phyloP scores from a whole-genome alignment of 495 filamentous ascomycete genomes.

The Corynascus novoguineensis region DNA sequence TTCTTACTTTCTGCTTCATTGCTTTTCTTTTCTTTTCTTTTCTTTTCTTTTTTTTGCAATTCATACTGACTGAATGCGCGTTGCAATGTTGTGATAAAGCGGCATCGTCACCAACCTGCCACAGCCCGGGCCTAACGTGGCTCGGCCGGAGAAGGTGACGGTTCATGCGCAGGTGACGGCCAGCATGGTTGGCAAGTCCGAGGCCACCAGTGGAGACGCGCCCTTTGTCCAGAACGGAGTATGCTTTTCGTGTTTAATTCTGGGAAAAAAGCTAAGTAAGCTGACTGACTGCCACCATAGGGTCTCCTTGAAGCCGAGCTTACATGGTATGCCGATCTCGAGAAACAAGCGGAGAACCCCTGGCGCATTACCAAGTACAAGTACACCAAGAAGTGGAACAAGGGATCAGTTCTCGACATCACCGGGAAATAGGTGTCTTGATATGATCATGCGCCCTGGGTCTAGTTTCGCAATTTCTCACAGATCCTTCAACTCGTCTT shows the following conservation, averaged over 20 bases:
- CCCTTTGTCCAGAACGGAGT: slow-evolving; percentile 28
- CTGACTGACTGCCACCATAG: neutral
- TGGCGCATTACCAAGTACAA: slow-evolving; percentile 29
- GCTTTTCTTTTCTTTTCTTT: no score
- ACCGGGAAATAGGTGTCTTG: neutral
- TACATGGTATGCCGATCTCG: slow-evolving; percentile 19
- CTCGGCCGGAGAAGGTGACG: slow-evolving; percentile 19
- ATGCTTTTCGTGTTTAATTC: neutral
- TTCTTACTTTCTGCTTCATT: no score
- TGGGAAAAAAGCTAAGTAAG: neutral
- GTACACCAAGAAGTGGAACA: slow-evolving; percentile 12
- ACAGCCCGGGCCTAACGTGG: slow-evolving; percentile 11
- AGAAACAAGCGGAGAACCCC: slow-evolving; percentile 25
- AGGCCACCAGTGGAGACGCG: slow-evolving; percentile 1
- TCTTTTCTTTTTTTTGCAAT: no score
- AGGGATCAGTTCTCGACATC: neutral
- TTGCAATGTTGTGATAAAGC: no score
- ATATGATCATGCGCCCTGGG: no score
- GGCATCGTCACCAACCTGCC: slow-evolving; percentile 24
- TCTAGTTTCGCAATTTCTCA: no score
- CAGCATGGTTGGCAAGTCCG: slow-evolving; percentile 11
- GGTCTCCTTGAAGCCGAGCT: slow-evolving; percentile 21
- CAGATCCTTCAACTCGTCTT: no score
- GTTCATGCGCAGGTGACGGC: slow-evolving; percentile 17
- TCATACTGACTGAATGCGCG: no score